phyloP scores from a whole-genome alignment of 306 rosid species.

The Cucumis cinereus region DNA sequence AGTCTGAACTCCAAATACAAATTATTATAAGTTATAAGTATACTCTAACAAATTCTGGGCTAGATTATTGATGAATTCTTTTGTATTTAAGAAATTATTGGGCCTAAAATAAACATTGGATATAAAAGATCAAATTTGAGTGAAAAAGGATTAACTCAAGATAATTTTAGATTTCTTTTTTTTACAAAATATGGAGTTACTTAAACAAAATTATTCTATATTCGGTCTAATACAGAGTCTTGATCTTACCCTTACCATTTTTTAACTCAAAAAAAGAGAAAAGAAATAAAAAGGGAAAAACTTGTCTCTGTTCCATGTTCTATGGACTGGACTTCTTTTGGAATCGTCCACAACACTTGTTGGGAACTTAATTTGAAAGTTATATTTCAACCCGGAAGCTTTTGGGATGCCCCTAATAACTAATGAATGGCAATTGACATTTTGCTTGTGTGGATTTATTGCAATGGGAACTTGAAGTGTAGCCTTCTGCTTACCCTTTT shows the following conservation, averaged over 20 bases:
- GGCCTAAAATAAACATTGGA: background rate
- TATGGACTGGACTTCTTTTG: background rate
- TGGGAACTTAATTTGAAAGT: no score
- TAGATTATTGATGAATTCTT: background rate
- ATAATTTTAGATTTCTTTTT: background rate
- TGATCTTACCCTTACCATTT: background rate
- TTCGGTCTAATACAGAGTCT: background rate
- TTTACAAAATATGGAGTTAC: background rate
- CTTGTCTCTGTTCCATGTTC: background rate
- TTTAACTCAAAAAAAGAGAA: background rate
- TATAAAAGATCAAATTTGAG: background rate
- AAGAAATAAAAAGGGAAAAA: no score
- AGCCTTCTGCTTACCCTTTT: no score
- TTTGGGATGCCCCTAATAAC: no score
- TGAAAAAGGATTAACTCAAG: background rate
- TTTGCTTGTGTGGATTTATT: no score
- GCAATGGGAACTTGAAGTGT: no score
- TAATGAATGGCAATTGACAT: no score
- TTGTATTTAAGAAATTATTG: background rate
- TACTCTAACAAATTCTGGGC: background rate
- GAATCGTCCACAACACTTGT: no score
- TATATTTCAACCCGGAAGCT: no score
- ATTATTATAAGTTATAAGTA: no score
- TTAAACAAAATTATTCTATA: background rate
- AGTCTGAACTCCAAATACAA: no score